Evolutionary conservation across 2,329 filamentous ascomycete genomes (phyloP), one percentile per base, ranked within the genome.

Genomic region (Apiospora rasikravindrae): DNA sequence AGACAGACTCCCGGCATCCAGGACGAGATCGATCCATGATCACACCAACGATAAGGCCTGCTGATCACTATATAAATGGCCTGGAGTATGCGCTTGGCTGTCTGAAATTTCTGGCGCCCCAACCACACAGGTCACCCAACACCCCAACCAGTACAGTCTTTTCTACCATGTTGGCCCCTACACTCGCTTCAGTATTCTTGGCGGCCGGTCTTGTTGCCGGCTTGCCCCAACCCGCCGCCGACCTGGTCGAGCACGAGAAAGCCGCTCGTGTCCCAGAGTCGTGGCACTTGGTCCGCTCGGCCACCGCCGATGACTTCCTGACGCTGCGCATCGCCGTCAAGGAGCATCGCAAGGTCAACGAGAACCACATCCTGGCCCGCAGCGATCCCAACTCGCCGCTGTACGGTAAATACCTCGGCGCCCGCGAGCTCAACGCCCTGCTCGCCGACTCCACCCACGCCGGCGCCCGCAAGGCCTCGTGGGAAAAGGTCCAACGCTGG

Each of bases 311-410:
- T 29, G 68, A 69, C 22, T 19, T 53, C 19, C 49, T 69, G 67
- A 69, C 24, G 11, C 67, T 69, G 16, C 67, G 67, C 44, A 53
- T 69, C 26, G 67, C 67, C 45, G 67, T 69, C 44, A 69, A 69
- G 44, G 45, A 40, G 14, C 67, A 69, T 26, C 45, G 67, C 16
- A 69, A 49, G 22, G 47, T 69, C 1, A n/a, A 44, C 26, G 67
- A 53, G 13, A 67, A n/a, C n/a, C 67, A 51, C 19, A 69, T 69
- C 47, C 8, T 69, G 29, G 45, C 47, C 5, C 68, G 68, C 68
- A 69, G 68, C n/a, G 68, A 69, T 26, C 47, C 68, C 10, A 51
- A 40, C 19, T 53, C 26, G 1, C 47, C 24, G 11, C 22, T 69
- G 1, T 69, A 69, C 47, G 47, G 68, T 2, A 51, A 69, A 6